Conservation (phyloP, 169 alveolate species). For the Neospora caninum region DNA sequence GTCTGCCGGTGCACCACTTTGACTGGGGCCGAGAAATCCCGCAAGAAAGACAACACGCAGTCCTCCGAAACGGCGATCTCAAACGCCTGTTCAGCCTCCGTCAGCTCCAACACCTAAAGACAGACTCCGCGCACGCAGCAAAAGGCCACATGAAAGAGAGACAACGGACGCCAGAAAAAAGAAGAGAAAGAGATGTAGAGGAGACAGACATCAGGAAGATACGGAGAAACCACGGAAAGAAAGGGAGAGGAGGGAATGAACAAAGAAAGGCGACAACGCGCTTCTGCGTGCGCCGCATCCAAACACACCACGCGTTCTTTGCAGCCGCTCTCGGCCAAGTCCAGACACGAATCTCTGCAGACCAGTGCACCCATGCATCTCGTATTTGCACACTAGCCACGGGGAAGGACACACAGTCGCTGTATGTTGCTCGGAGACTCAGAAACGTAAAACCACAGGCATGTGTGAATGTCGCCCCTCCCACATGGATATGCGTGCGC, state of each 20-base stretch:
- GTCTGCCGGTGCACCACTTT: constrained; percentile 81
- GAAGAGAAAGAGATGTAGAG: background rate
- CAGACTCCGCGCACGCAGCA: background rate
- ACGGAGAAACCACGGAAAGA: no score
- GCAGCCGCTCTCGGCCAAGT: no score
- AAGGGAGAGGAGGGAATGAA: background rate
- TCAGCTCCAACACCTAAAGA: constrained; percentile 76
- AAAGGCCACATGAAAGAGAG: constrained; percentile 50
- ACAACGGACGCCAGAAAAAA: background rate
- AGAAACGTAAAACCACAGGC: no score
- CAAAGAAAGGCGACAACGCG: background rate
- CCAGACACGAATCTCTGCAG: no score
- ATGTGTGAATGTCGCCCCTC: no score
- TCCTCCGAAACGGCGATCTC: constrained; percentile 77
- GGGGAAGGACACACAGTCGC: no score
- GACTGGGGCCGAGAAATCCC: constrained; percentile 93
- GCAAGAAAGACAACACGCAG: constrained; percentile 87
- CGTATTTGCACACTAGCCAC: background rate
- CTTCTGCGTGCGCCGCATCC: no score
- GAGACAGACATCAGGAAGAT: background rate
- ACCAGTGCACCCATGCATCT: no score
- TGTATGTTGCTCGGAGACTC: no score
- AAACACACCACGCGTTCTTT: no score
- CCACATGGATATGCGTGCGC: no score
- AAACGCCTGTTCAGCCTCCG: constrained; percentile 82